These are phyloP conservation scores for Colletotrichum endophyticum DNA, from an alignment of 2,329 filamentous ascomycete genomes.

Conservation along the genomic window DNA sequence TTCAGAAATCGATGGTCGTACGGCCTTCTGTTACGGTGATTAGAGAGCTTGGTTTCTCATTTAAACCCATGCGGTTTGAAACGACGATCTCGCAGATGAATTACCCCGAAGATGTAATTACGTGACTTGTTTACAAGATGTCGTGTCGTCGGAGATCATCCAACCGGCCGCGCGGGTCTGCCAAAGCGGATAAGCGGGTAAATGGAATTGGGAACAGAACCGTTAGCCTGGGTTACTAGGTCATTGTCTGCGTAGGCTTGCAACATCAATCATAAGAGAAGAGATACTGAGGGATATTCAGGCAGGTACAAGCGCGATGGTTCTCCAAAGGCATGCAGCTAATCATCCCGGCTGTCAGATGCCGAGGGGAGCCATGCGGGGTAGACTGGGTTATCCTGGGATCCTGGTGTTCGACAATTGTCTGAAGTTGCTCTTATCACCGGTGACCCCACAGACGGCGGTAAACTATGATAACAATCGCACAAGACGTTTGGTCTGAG, in stretches of 20 bases:
- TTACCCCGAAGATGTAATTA: neutral
- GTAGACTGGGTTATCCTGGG: conserved; percentile 3
- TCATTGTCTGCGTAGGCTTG: neutral
- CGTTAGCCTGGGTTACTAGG: neutral
- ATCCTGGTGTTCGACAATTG: neutral
- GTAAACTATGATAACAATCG: neutral
- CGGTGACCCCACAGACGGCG: neutral
- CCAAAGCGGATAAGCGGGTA: neutral
- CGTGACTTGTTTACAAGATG: neutral
- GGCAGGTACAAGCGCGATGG: conserved; percentile 7
- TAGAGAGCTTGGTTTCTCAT: neutral
- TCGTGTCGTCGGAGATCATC: neutral
- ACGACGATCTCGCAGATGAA: neutral
- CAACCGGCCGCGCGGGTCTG: neutral
- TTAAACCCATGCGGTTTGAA: neutral
- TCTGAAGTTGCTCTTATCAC: neutral
- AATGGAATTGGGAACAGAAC: neutral
- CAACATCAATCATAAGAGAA: neutral
- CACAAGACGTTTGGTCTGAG: neutral
- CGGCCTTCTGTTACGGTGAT: neutral
- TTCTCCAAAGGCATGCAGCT: neutral
- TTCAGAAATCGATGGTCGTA: neutral
- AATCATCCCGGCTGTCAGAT: neutral
- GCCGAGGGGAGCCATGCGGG: neutral
- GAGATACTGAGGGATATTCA: neutral